Evolutionary conservation across 345 rosid genomes (phyloP).

Genomic region (thale cress (Arabidopsis thaliana)): TAIR10.1 NC_003071.7:8678001-8678500

Average conservation of each 20-base stretch:
- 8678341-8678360: slow-evolving; percentile 51
- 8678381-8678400: slow-evolving; percentile 51
- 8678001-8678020: background rate
- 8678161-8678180: slow-evolving; percentile 41
- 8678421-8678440: slow-evolving; percentile 59
- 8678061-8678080: slow-evolving; percentile 34
- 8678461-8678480: slow-evolving; percentile 73
- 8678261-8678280: slow-evolving; percentile 56
- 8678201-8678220: slow-evolving; percentile 73
- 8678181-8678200: slow-evolving; percentile 49
- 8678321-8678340: slow-evolving; percentile 51
- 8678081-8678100: slow-evolving; percentile 22
- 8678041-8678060: background rate
- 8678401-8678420: slow-evolving; percentile 46
- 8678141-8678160: slow-evolving; percentile 52
- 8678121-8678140: slow-evolving; percentile 46
- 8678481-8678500: slow-evolving; percentile 51
- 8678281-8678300: slow-evolving; percentile 43
- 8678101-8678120: slow-evolving; percentile 45
- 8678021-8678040: slow-evolving; percentile 23
- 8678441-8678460: slow-evolving; percentile 62
- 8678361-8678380: slow-evolving; percentile 49
- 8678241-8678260: slow-evolving; percentile 71
- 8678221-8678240: slow-evolving; percentile 73
- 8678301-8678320: slow-evolving; percentile 42